A percentile compares a stretch with the other conserved stretches of the same genome.
Conservation (phyloP, 805 yeast species). For the Candida maris region DNA sequence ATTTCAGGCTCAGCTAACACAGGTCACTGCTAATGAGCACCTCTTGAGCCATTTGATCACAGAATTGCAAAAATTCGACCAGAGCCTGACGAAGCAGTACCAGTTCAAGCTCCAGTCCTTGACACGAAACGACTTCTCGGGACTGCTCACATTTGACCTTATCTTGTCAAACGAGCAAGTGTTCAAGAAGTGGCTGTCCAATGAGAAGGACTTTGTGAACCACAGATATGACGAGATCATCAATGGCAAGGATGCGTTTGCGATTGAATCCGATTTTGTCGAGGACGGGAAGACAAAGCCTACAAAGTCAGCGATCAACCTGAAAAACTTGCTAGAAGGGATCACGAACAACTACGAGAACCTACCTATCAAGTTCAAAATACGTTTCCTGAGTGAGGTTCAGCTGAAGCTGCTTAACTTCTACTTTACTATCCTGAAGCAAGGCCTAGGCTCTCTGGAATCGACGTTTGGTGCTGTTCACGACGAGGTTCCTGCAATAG, state of each 20-base stretch:
- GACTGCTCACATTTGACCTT: constrained; percentile 25
- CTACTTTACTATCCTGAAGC: constrained; percentile 42
- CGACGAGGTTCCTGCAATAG: constrained; percentile 27
- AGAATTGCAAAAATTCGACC: constrained; percentile 59
- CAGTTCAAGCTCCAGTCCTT: constrained; percentile 30
- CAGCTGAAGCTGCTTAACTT: constrained; percentile 55
- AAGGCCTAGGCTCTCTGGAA: constrained; percentile 43
- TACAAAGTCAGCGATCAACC: constrained; percentile 56
- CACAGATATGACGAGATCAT: constrained; percentile 51
- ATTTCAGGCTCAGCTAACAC: constrained; percentile 29
- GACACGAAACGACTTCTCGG: constrained; percentile 23
- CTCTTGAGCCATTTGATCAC: constrained; percentile 55
- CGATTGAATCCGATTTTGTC: constrained; percentile 54
- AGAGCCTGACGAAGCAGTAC: constrained; percentile 40
- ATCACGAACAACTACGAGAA: constrained; percentile 53
- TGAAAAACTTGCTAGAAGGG: constrained; percentile 54
- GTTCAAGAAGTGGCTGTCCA: constrained; percentile 48
- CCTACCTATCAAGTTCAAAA: constrained; percentile 48
- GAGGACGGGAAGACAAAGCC: constrained; percentile 48
- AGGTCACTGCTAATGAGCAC: constrained; percentile 35
- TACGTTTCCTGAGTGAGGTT: constrained; percentile 53
- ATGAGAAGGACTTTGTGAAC: constrained; percentile 51
- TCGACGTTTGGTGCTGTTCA: constrained; percentile 25
- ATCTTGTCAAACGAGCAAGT: constrained; percentile 24
- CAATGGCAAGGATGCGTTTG: constrained; percentile 45